Percentiles rank a stretch among this genome's conserved stretches.
Conservation (phyloP, 2,329 filamentous ascomycete species). For the Hymenoscyphus infarciens region DNA sequence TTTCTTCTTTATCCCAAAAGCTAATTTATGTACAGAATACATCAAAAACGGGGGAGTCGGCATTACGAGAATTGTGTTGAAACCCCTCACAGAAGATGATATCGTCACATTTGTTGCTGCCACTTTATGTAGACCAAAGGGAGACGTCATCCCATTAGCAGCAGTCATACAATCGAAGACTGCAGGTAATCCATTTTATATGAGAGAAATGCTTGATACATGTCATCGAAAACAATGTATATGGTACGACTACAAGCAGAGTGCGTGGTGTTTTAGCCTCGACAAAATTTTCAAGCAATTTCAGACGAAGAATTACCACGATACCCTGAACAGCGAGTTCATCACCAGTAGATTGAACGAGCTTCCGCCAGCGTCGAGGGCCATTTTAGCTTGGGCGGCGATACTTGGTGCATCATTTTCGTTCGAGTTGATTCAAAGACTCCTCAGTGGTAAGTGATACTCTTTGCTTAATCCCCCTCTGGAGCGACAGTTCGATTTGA, state of each 20-base stretch:
- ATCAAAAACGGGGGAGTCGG: slow-evolving; percentile 46
- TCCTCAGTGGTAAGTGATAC: slow-evolving; percentile 66
- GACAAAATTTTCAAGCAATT: slow-evolving; percentile 86
- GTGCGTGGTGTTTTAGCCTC: slow-evolving; percentile 79
- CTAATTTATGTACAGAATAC: slow-evolving; percentile 31
- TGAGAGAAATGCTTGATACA: slow-evolving; percentile 83
- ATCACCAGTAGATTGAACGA: slow-evolving; percentile 75
- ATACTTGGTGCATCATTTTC: slow-evolving; percentile 80
- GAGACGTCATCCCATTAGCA: slow-evolving; percentile 73
- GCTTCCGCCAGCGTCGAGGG: slow-evolving; percentile 67
- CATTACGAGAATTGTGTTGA: slow-evolving; percentile 68
- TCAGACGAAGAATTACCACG: slow-evolving; percentile 71
- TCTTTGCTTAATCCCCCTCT: background rate
- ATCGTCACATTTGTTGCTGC: slow-evolving; percentile 78
- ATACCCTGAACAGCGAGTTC: slow-evolving; percentile 78
- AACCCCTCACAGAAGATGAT: slow-evolving; percentile 72
- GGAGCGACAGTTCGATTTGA: background rate
- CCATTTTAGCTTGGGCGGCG: slow-evolving; percentile 82
- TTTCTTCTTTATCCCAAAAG: slow-evolving; percentile 10
- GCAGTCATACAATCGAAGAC: slow-evolving; percentile 75
- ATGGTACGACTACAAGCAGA: slow-evolving; percentile 84
- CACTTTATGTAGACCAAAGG: slow-evolving; percentile 70
- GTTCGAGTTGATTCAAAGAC: slow-evolving; percentile 72
- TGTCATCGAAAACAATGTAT: slow-evolving; percentile 85
- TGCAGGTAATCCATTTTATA: slow-evolving; percentile 84